A percentile compares a stretch with the other conserved stretches of the same genome.
These are phyloP conservation scores for Sodiomyces alkalinus DNA, from an alignment of 2,329 filamentous ascomycete genomes.

Conservation along the genomic window DNA sequence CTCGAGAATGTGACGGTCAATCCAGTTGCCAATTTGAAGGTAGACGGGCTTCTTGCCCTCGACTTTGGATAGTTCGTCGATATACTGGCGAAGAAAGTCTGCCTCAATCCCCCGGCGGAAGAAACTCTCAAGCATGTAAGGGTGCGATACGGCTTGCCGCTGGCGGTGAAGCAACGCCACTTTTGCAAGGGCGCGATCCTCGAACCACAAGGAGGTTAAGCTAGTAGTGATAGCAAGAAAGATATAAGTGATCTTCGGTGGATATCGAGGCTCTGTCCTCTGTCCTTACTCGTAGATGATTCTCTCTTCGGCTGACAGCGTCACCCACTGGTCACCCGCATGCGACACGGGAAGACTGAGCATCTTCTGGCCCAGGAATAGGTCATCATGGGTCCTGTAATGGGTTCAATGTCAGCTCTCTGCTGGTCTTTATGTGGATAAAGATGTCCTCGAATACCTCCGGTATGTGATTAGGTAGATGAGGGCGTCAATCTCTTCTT, in stretches of 20 bases:
- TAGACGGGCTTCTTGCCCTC: not conserved
- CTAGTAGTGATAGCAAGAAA: too few species aligned
- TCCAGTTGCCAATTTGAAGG: conserved; percentile 3
- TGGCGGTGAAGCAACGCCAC: too few species aligned
- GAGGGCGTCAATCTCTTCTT: conserved; percentile 3
- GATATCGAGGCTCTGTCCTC: too few species aligned
- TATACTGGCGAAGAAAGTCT: not conserved
- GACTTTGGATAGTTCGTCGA: not conserved
- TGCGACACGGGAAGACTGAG: conserved; percentile 10
- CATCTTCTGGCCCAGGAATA: conserved; percentile 13
- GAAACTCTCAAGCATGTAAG: conserved; percentile 14
- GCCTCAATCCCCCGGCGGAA: conserved; percentile 1
- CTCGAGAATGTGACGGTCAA: not conserved
- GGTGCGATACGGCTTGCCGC: conserved; percentile 13
- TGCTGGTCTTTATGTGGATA: too few species aligned
- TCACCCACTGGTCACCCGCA: conserved; percentile 9
- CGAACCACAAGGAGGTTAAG: too few species aligned
- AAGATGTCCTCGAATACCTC: conserved; percentile 1
- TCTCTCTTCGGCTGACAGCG: conserved; percentile 12
- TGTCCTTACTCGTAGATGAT: conserved; percentile 13
- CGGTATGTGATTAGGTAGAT: conserved; percentile 4
- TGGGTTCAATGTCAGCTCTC: not conserved
- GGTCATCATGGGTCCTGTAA: conserved; percentile 12
- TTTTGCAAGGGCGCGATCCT: too few species aligned
- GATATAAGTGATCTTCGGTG: too few species aligned